Evolutionary conservation across 139 green algal species (phyloP), one percentile per base, ranked within the genome.

Genomic region (Chlorella sp.): DNA sequence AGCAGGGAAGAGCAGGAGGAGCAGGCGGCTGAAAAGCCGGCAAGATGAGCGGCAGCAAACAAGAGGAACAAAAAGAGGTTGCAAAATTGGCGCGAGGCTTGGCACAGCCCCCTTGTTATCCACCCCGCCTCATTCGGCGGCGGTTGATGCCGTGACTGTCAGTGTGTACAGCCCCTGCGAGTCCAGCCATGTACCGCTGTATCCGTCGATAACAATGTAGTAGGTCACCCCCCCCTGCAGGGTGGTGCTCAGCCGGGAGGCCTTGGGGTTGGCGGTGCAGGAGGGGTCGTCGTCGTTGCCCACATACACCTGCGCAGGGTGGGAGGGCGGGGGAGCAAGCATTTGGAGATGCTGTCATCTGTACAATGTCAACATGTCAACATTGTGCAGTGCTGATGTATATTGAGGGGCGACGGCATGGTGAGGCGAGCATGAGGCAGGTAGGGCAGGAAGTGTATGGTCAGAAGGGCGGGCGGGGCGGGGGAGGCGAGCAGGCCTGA

Each of bases 201-300:
- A 89, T 26, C 86, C 86, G 42, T 89, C 86, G 18, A 89, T 76
- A 7, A 89, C 76, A 24, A 89, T 68, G 75, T 78, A 89, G 60
- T 85, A 78, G 0, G 75, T 85, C 11, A 82, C 2, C 2, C 86
- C 86, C 18, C 19, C 57, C 30, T 78, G 39, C 30, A 89, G 57
- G 0, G 64, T 85, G 75, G 86, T 89, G 37, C 39, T 79, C n/a
- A 89, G 36, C 19, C 86, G 86, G 34, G 42, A 77, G 86, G 75
- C 76, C 76, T 89, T 85, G 86, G 57, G 36, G 76, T 89, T 89
- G 53, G 57, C n/a, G 71, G 85, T 53, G 86, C 86, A 89, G 75
- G 30, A 83, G 48, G 86, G 64, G 57, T 85, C 86, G 76, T 89
- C 86, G 57, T 89, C 86, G 57, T 89, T 89, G 86, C 86, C 73